Percentiles rank a stretch among this genome's conserved stretches.
These are phyloP conservation scores for Nissolia schottii DNA, from an alignment of 306 rosid genomes.

Conservation along the genomic window DNA sequence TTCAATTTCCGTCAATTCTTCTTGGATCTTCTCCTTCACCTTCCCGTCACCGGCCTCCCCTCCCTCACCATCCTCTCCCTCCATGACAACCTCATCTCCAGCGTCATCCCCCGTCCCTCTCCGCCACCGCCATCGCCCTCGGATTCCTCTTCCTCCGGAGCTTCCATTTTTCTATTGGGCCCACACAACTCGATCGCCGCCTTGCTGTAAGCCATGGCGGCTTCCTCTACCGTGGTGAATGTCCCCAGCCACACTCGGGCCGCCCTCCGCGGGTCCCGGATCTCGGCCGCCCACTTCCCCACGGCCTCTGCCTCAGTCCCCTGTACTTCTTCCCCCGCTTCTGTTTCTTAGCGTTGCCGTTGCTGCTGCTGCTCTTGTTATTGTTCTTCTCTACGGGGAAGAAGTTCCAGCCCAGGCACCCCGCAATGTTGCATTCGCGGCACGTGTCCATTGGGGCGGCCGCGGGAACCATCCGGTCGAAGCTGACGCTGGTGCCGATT, in stretches of 20 bases:
- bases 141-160: too few relatives aligned
- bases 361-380: neutral
- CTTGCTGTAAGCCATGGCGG: constrained; percentile 77
- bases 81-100: too few relatives aligned
- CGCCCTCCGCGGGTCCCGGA: constrained; percentile 71
- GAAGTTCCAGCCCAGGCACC: constrained; percentile 62
- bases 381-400: constrained; percentile 39
- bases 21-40: too few relatives aligned
- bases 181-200: constrained; percentile 89
- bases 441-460: constrained; percentile 38
- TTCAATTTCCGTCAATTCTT: too few relatives aligned
- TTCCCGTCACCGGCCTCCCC: too few relatives aligned
- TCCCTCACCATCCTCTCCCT: too few relatives aligned
- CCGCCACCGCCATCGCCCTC: too few relatives aligned
- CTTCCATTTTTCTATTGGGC: too few relatives aligned
- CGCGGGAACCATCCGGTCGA: neutral
- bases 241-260: constrained; percentile 92
- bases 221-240: constrained; percentile 69
- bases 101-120: too few relatives aligned
- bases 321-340: constrained; percentile 66
- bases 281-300: constrained; percentile 99
- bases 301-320: constrained; percentile 91
- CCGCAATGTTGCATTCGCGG: constrained; percentile 42
- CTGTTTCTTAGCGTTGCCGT: too few relatives aligned
- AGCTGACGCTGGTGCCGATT: neutral